Base-by-base conservation (phyloP, 2,329 filamentous ascomycete species). In the Neoarthrinium moseri region DNA sequence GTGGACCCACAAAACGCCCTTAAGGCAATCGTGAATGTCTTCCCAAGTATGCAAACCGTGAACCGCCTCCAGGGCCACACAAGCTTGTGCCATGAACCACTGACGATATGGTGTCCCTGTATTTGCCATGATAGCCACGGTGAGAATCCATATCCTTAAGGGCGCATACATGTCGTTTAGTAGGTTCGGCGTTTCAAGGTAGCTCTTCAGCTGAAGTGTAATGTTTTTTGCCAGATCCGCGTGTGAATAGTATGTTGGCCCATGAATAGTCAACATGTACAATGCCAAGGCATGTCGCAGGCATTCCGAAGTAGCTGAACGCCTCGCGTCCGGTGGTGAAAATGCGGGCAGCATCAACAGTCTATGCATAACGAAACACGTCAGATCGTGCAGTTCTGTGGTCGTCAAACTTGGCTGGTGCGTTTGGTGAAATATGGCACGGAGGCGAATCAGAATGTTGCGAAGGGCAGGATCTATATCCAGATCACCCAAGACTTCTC, bases 161-260 rank as follows among this genome's bases (percentile, higher is more conserved):
- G 64, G 59, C 21, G 47, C 52, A 17, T 57, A 43, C 0, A 50
- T 18, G 3, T 43, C 35, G 2, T 40, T 15, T 5, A 22, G 49
- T 20, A 29, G 38, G 20, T 55, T 46, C 6, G 59, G 32, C 24
- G 10, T 11, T 56, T 49, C 40, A 5, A 75, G 57, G 21, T 66
- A 50, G 1, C 47, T 23, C 18, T 56, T 60, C 12, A 75, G 57
- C 17, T 54, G 61, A 2, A 46, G 22, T 11, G 71, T 50, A 2
- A 74, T 59, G 0, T 51, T 58, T 36, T 65, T 62, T 4, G 66
- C 48, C 10, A 78, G 61, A 8, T 61, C 64, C 0, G 61, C 65
- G 48, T 81, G 77, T 2, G 77, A 73, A 49, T 77, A 81, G 52
- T 81, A 81, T 7, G 77, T 78, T 22, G 77, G 71, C 0, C 77